phyloP scores from a whole-genome alignment of 306 rosid species.

The Spatholobus suberectus region DNA sequence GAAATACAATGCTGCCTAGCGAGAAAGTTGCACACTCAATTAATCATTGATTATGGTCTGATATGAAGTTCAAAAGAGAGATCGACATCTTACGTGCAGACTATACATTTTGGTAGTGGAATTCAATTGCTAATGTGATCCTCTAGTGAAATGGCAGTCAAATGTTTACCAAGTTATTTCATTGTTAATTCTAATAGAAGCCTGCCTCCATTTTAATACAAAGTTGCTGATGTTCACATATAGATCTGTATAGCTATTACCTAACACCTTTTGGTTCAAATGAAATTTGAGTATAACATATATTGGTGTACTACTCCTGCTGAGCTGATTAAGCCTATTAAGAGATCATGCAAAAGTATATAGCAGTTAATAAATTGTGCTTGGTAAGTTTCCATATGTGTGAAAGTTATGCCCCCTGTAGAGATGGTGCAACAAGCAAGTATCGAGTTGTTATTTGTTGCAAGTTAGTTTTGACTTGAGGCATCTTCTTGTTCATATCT shows the following conservation, averaged over 20 bases:
- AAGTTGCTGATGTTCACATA: not conserved
- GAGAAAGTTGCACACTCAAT: not conserved
- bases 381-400: not conserved
- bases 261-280: not conserved
- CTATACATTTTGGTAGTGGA: not conserved
- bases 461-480: conserved; percentile 5
- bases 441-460: not conserved
- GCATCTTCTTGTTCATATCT: not conserved
- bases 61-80: not conserved
- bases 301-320: not conserved
- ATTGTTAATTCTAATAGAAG: not conserved
- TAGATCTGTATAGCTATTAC: not conserved
- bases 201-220: not conserved
- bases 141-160: not conserved
- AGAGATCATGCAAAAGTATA: not conserved
- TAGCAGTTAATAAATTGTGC: not conserved
- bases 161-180: not conserved
- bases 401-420: not conserved
- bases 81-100: not conserved
- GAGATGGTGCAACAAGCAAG: not conserved
- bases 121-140: conserved; percentile 2
- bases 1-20: not conserved
- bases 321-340: not conserved
- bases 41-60: not conserved
- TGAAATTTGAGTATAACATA: not conserved